These are phyloP conservation scores for Blastomyces emzantsi DNA, from an alignment of 2,329 filamentous ascomycete genomes.

Conservation along the genomic window DNA sequence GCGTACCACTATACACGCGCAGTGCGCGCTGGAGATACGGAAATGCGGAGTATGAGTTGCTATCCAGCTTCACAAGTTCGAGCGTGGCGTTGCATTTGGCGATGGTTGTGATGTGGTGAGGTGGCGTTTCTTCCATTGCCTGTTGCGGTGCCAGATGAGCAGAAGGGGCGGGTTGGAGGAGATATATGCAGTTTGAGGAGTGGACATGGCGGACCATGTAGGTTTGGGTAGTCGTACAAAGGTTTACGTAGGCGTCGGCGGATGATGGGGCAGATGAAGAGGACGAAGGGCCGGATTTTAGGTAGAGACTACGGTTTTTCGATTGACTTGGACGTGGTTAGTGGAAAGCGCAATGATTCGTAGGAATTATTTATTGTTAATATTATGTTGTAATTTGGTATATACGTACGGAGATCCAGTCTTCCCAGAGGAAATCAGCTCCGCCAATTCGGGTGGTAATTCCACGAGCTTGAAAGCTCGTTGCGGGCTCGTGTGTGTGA, in stretches of 20 bases:
- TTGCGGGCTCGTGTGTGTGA: constrained; percentile 37
- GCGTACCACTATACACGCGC: constrained; percentile 23
- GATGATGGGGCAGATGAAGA: constrained; percentile 12
- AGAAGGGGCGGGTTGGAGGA: constrained; percentile 36
- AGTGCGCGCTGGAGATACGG: constrained; percentile 25
- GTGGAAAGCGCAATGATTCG: neutral
- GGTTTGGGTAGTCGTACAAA: constrained; percentile 50
- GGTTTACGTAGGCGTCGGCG: constrained; percentile 41
- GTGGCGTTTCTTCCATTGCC: constrained; percentile 11
- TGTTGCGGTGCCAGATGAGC: constrained; percentile 10
- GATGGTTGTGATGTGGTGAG: constrained; percentile 31
- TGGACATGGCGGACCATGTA: constrained; percentile 56
- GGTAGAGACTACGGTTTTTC: constrained; percentile 10
- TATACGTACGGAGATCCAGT: constrained; percentile 23
- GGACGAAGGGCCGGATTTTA: constrained; percentile 28
- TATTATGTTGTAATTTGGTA: neutral
- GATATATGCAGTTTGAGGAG: constrained; percentile 55
- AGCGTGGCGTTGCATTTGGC: constrained; percentile 40
- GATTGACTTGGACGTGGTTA: neutral
- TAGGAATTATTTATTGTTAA: neutral
- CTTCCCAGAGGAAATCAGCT: constrained; percentile 41
- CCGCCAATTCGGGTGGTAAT: constrained; percentile 49
- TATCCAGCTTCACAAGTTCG: constrained; percentile 34
- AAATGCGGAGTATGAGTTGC: constrained; percentile 22
- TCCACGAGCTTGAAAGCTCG: constrained; percentile 52